Conservation (phyloP, 106 monocot species). For the Chionographis japonica region DNA sequence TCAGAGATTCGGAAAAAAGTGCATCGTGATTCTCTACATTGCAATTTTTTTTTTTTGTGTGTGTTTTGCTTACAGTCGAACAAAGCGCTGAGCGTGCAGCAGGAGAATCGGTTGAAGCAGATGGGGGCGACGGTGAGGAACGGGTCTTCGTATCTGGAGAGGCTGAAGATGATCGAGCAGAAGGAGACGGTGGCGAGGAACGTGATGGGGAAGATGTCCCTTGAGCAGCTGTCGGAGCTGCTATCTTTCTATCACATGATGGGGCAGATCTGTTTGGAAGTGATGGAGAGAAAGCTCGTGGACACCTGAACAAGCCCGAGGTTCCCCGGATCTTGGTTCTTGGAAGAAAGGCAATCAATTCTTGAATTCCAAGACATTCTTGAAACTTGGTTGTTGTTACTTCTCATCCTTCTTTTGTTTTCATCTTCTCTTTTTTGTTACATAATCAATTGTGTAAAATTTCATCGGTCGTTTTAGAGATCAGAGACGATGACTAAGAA, state of each 20-base stretch:
- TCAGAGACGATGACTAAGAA: no score
- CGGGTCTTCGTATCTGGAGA: conserved; percentile 52
- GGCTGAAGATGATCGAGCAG: conserved; percentile 50
- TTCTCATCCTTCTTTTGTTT: no score
- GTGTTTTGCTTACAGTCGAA: conserved; percentile 42
- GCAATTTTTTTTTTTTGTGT: conserved; percentile 7
- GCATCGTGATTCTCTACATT: no score
- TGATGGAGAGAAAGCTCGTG: conserved; percentile 51
- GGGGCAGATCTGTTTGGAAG: conserved; percentile 69
- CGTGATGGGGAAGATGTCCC: conserved; percentile 70
- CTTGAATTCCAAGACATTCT: no score
- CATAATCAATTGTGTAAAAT: no score
- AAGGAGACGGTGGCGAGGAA: conserved; percentile 49
- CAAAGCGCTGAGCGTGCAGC: conserved; percentile 60
- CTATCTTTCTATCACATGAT: conserved; percentile 78
- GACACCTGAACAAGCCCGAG: background rate
- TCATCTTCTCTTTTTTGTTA: no score
- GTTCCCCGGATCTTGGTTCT: background rate
- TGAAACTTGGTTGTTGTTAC: no score
- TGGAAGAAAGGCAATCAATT: background rate
- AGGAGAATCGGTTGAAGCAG: conserved; percentile 88
- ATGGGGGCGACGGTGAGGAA: conserved; percentile 97
- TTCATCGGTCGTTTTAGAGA: no score
- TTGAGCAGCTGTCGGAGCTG: conserved; percentile 72
- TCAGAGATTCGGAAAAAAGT: no score